Conservation (phyloP, 2,329 filamentous ascomycete species). For the Ophiostoma sp. region DNA sequence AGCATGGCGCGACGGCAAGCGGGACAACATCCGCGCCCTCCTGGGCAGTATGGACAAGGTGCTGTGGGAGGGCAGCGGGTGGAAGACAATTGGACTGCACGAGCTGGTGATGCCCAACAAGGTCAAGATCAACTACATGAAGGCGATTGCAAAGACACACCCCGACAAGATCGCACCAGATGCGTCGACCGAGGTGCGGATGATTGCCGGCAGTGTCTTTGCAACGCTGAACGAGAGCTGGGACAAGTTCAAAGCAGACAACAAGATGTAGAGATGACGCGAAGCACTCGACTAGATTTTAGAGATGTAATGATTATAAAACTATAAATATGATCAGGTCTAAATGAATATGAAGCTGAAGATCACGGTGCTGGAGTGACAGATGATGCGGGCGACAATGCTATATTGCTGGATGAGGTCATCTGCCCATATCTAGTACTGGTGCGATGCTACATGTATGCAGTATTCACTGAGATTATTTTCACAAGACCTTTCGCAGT, state of each 20-base stretch:
- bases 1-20: constrained; percentile 83
- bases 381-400: background rate
- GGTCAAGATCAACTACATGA: constrained; percentile 98
- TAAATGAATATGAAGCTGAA: background rate
- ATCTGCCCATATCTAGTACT: too few relatives aligned
- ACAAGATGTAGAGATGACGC: constrained; percentile 47
- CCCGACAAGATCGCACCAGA: constrained; percentile 80
- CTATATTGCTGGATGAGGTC: too few relatives aligned
- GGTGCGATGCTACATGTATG: background rate
- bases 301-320: background rate
- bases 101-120: constrained; percentile 89
- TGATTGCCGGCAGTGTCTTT: constrained; percentile 63
- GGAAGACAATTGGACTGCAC: constrained; percentile 94
- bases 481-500: background rate
- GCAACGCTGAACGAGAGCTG: constrained; percentile 65
- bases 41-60: constrained; percentile 82
- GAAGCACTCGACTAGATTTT: background rate
- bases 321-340: background rate
- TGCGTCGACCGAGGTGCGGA: constrained; percentile 58
- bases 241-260: constrained; percentile 68
- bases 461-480: background rate
- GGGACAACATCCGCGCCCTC: constrained; percentile 84
- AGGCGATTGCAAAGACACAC: constrained; percentile 96
- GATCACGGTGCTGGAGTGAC: background rate
- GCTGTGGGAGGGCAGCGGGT: constrained; percentile 85